A percentile compares a stretch with the other conserved stretches of the same genome.
These are phyloP conservation scores for Leishmania martiniquensis DNA, from an alignment of 208 protist species.

Conservation along the genomic window DNA sequence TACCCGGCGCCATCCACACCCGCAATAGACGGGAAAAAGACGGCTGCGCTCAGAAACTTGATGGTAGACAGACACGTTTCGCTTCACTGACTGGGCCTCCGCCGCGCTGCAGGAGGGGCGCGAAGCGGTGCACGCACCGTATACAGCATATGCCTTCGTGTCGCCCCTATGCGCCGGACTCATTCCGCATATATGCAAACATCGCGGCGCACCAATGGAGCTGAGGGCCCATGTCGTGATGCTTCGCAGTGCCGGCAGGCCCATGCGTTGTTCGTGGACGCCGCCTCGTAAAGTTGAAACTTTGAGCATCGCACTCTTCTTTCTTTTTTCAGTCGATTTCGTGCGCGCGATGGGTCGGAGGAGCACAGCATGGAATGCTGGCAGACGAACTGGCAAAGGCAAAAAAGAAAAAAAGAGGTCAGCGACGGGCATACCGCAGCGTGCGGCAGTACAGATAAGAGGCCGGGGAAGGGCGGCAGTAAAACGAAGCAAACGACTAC, in stretches of 20 bases:
- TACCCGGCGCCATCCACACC: neutral
- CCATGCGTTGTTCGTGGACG: neutral
- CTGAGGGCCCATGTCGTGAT: neutral
- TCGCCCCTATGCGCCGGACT: neutral
- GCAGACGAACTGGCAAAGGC: too few relatives aligned
- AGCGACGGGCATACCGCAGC: neutral
- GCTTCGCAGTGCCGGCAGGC: neutral
- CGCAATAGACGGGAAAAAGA: neutral
- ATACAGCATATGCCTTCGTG: neutral
- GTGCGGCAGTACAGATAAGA: neutral
- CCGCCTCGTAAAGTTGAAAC: neutral
- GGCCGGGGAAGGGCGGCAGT: neutral
- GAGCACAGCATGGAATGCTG: conserved; percentile 1
- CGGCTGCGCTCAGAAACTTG: too few relatives aligned
- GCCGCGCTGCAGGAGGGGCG: neutral
- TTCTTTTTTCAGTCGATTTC: neutral
- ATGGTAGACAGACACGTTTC: neutral
- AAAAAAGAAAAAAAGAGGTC: too few relatives aligned
- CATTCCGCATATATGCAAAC: neutral
- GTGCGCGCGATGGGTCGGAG: too few relatives aligned
- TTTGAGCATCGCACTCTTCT: neutral
- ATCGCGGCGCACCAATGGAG: neutral
- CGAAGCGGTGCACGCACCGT: neutral
- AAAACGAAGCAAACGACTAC: conserved; percentile 2
- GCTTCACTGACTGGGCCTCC: neutral